phyloP scores from a whole-genome alignment of 2,329 filamentous ascomycete species.

The Aspergillus costaricaensis region DNA sequence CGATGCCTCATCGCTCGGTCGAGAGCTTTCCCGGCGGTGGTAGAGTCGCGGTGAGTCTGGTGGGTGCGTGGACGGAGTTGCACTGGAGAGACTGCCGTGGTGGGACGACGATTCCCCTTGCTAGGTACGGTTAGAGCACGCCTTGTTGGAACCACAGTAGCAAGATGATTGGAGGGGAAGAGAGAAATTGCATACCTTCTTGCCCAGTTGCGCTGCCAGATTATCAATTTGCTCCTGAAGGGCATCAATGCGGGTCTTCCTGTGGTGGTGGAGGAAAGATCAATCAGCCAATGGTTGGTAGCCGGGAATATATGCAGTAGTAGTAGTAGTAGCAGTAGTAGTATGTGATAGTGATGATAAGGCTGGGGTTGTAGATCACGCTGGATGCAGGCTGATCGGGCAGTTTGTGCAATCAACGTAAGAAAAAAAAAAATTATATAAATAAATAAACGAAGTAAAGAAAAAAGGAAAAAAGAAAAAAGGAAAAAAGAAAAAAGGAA shows the following conservation, averaged over 20 bases:
- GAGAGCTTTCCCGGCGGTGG: neutral
- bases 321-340: neutral
- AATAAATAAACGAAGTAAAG: too few species aligned
- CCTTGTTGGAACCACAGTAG: too few species aligned
- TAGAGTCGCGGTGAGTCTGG: neutral
- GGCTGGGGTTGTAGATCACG: too few species aligned
- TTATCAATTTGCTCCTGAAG: slow-evolving; percentile 13
- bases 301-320: neutral
- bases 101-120: neutral
- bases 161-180: too few species aligned
- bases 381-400: too few species aligned
- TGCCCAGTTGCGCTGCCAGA: slow-evolving; percentile 2
- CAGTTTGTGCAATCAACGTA: too few species aligned
- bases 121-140: neutral
- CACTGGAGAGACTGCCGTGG: neutral
- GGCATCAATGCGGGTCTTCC: slow-evolving; percentile 10
- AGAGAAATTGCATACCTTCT: neutral
- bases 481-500: too few species aligned
- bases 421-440: too few species aligned
- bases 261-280: neutral
- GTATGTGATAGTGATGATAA: too few species aligned
- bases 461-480: too few species aligned
- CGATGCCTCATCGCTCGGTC: neutral
- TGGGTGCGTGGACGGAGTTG: neutral
- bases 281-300: neutral